Conservation (phyloP, 2,329 filamentous ascomycete genomes). For the Cladosporium cucumerinum region DNA sequence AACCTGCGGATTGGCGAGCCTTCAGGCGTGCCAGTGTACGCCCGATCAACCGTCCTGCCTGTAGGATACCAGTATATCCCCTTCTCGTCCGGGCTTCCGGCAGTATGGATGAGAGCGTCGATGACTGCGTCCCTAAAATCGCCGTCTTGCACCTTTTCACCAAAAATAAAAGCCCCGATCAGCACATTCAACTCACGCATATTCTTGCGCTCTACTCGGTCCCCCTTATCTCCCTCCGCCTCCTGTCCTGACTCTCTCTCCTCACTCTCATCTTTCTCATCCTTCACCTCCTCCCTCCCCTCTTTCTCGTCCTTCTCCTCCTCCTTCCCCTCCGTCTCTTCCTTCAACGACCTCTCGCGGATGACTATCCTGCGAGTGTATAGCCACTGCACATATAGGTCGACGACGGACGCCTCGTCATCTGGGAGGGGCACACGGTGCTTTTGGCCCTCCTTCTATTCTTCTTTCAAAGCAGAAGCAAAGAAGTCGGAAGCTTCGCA, state of each 20-base stretch:
- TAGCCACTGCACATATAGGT: constrained; percentile 19
- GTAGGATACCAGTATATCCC: too few species aligned
- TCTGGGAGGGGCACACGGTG: constrained; percentile 16
- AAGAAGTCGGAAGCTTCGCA: constrained; percentile 7
- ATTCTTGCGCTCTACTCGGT: neutral
- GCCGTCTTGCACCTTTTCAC: constrained; percentile 22
- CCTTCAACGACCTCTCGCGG: neutral
- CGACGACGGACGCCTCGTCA: constrained; percentile 6
- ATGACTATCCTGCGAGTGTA: constrained; percentile 4
- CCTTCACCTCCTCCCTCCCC: neutral
- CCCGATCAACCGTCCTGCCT: too few species aligned
- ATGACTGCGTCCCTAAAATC: constrained; percentile 19
- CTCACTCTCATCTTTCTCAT: neutral
- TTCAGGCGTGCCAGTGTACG: too few species aligned
- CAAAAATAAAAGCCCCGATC: constrained; percentile 16
- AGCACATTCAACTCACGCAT: constrained; percentile 1
- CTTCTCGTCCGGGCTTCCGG: neutral
- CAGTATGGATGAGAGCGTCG: constrained; percentile 15
- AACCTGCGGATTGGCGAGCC: too few species aligned
- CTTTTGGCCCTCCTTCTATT: constrained; percentile 15
- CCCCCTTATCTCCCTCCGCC: neutral
- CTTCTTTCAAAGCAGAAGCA: too few species aligned
- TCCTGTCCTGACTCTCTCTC: too few species aligned
- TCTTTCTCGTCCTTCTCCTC: neutral
- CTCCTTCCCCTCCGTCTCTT: too few species aligned